A percentile compares a stretch with the other conserved stretches of the same genome.
These are phyloP conservation scores for Globisporangium solare DNA, from an alignment of 352 stramenopile genomes.

Conservation along the genomic window DNA sequence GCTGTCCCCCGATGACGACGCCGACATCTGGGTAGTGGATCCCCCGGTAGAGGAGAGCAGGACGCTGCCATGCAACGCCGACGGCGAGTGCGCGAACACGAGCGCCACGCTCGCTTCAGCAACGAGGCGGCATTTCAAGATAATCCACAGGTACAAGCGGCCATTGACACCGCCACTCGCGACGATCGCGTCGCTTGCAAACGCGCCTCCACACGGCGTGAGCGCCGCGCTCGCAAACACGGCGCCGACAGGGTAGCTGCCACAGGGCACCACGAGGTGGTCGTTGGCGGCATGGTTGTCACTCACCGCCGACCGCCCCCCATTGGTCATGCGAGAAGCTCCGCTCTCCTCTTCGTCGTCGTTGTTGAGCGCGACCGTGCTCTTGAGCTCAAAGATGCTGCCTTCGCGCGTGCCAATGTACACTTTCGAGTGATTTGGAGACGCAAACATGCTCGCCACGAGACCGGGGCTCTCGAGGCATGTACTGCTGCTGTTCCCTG, in stretches of 20 bases:
- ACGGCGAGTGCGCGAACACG: slow-evolving; percentile 28
- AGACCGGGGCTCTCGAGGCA: background rate
- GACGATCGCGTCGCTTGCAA: slow-evolving; percentile 39
- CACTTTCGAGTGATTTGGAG: slow-evolving; percentile 49
- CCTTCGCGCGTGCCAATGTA: slow-evolving; percentile 54
- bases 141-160: slow-evolving; percentile 43
- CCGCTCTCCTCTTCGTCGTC: slow-evolving; percentile 51
- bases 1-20: slow-evolving; percentile 1
- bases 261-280: slow-evolving; percentile 36
- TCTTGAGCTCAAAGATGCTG: slow-evolving; percentile 63
- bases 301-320: background rate
- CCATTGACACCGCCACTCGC: slow-evolving; percentile 49
- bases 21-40: slow-evolving; percentile 3
- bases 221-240: slow-evolving; percentile 41
- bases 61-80: background rate
- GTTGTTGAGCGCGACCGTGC: slow-evolving; percentile 41
- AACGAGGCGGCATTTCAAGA: slow-evolving; percentile 37
- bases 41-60: background rate
- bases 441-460: slow-evolving; percentile 36
- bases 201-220: slow-evolving; percentile 48
- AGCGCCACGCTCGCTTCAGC: slow-evolving; percentile 29
- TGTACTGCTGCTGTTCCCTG: no score
- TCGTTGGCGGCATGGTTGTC: slow-evolving; percentile 13
- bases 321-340: no score
- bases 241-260: slow-evolving; percentile 44